Conservation (phyloP, 2,329 filamentous ascomycete species). For the Sporothrix mexicana region DNA sequence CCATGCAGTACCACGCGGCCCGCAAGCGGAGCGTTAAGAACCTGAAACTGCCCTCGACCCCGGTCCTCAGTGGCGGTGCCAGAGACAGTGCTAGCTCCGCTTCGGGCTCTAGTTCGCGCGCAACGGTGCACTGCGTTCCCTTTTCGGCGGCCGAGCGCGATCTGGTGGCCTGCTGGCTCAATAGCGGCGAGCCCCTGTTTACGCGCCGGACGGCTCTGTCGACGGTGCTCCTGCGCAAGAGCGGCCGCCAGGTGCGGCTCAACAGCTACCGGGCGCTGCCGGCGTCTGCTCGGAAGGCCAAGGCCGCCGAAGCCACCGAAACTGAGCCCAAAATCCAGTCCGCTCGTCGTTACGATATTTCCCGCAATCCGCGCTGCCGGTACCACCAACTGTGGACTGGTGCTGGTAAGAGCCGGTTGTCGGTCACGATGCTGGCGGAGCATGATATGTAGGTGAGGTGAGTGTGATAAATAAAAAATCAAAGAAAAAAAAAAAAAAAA, state of each 20-base stretch:
- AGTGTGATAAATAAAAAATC: neutral
- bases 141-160: neutral
- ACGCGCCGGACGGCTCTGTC: neutral
- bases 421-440: neutral
- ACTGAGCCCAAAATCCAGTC: too few relatives aligned
- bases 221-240: neutral
- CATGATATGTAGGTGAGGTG: neutral
- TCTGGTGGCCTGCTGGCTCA: conserved; percentile 22
- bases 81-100: too few relatives aligned
- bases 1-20: neutral
- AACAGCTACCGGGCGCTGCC: too few relatives aligned
- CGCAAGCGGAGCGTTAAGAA: neutral
- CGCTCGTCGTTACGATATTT: conserved; percentile 3
- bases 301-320: too few relatives aligned
- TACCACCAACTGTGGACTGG: conserved; percentile 30
- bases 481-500: neutral
- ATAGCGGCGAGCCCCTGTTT: conserved; percentile 29
- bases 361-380: conserved; percentile 23
- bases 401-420: conserved; percentile 31
- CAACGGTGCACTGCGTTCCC: neutral
- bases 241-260: neutral
- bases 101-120: neutral
- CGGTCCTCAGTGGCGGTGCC: neutral
- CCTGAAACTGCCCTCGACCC: neutral
- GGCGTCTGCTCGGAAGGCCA: too few relatives aligned